Evolutionary conservation across 2,329 filamentous ascomycete genomes (phyloP).

Genomic region (Microsporum canis): DNA sequence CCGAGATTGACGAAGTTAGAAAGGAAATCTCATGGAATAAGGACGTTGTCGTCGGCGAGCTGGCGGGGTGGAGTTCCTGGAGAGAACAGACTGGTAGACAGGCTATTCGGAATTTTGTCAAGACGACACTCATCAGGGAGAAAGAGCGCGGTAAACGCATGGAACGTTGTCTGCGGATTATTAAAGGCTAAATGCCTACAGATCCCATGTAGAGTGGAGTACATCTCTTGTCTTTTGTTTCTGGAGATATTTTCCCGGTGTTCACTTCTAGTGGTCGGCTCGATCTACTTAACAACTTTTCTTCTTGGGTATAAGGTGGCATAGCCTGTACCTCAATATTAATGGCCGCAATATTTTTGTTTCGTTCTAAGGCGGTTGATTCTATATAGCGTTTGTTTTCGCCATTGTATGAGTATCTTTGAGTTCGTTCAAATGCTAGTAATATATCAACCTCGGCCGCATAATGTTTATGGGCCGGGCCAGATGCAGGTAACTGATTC

Average conservation of each 20-base stretch:
- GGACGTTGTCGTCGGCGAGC: slow-evolving; percentile 78
- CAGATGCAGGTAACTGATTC: neutral
- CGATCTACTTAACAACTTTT: neutral
- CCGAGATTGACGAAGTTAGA: slow-evolving; percentile 62
- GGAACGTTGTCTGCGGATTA: slow-evolving; percentile 60
- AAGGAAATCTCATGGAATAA: slow-evolving; percentile 83
- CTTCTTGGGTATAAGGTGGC: neutral
- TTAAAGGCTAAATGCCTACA: slow-evolving; percentile 26
- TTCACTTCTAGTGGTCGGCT: neutral
- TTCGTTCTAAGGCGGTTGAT: neutral
- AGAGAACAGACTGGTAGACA: slow-evolving; percentile 65
- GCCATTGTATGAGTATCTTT: neutral
- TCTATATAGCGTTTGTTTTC: neutral
- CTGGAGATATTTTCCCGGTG: neutral
- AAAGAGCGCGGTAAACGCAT: slow-evolving; percentile 68
- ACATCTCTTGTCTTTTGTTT: neutral
- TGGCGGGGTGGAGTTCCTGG: slow-evolving; percentile 89
- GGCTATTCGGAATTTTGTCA: slow-evolving; percentile 65
- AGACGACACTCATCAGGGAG: slow-evolving; percentile 68
- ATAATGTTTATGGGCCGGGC: neutral
- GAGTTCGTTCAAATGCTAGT: neutral
- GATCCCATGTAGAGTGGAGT: neutral
- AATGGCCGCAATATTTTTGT: neutral
- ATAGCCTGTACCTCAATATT: neutral
- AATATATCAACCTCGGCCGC: neutral